Evolutionary conservation across 2,329 filamentous ascomycete species (phyloP).

Genomic region (Claviceps humidiphila): DNA sequence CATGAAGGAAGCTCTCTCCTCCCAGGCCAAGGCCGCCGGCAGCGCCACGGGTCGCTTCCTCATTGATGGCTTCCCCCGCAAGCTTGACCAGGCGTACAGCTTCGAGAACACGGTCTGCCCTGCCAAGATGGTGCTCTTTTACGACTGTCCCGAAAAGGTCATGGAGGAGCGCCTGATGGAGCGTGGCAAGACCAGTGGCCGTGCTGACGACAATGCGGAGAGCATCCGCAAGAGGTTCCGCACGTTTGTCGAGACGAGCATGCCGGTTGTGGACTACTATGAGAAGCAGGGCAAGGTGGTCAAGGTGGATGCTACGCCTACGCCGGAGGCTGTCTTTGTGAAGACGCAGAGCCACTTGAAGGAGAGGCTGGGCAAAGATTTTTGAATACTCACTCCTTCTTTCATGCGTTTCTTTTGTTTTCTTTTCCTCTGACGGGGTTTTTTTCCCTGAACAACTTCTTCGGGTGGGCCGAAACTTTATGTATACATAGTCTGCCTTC

Average conservation of each 20-base stretch:
- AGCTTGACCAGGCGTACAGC: conserved; percentile 90
- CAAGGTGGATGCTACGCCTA: conserved; percentile 59
- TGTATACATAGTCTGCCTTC: neutral
- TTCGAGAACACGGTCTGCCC: conserved; percentile 85
- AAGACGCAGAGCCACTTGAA: conserved; percentile 38
- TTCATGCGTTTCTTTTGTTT: neutral
- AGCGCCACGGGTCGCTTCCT: conserved; percentile 55
- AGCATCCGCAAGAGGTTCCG: conserved; percentile 94
- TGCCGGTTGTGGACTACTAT: conserved; percentile 89
- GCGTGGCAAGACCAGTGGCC: conserved; percentile 82
- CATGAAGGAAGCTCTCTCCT: conserved; percentile 56
- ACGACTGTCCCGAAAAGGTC: conserved; percentile 79
- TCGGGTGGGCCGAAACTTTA: neutral
- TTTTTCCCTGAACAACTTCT: neutral
- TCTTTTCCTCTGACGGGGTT: neutral
- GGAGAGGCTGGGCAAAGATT: conserved; percentile 31
- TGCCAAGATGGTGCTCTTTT: conserved; percentile 79
- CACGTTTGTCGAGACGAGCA: conserved; percentile 88
- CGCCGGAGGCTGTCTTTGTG: conserved; percentile 48
- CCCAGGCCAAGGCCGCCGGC: conserved; percentile 13
- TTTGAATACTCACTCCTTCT: conserved; percentile 9
- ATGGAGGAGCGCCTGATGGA: conserved; percentile 78
- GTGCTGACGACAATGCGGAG: conserved; percentile 87
- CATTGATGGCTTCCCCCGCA: conserved; percentile 77
- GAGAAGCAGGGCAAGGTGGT: conserved; percentile 65